Base-by-base conservation (phyloP, 495 filamentous ascomycete genomes). In the Chaetomium tenue region DNA sequence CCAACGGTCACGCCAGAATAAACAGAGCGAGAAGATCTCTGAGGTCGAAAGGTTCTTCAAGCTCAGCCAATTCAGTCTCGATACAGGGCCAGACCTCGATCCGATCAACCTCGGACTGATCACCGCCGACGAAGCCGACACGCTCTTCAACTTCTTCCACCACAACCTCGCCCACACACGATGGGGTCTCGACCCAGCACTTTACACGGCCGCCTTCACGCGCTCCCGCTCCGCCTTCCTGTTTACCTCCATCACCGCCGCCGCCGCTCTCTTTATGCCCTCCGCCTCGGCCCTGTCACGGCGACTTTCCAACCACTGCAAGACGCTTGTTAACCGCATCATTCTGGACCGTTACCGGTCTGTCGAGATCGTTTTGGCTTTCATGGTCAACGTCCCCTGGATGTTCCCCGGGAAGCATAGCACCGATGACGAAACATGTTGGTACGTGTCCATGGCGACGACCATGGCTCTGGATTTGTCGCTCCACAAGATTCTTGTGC, bases 381-480 rank as follows among this genome's bases (percentile, higher is more conserved):
- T 89, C 65, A 88, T 90, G 86, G 82, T 88, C n/a, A 89, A 90
- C 66, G 82, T 91, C 26, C 88, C 88, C 13, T 91, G 88, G 88
- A 89, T 91, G 83, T 80, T 84, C 15, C 86, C 88, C 0, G 87
- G 88, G 6, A 81, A 83, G 54, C 82, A 86, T 67, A 81, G 86
- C 67, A 84, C 85, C 16, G 88, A 90, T 67, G 88, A 91, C 70
- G 87, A 89, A 66, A 89, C 88, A 0, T 89, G 87, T 56, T 84
- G 83, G 28, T 89, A 89, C 61, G 85, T 90, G 60, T 84, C 86
- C 7, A 86, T 86, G 78, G 88, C 88, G 13, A 73, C 88, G 18
- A 86, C 84, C 13, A 85, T 90, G 72, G 87, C 88, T 6, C 64
- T 90, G 61, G 88, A 91, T 66, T 64, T 90, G 33, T 89, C 84